Base-by-base conservation (phyloP, 2,329 filamentous ascomycete species). In the Cryphonectria carpinicola region DNA sequence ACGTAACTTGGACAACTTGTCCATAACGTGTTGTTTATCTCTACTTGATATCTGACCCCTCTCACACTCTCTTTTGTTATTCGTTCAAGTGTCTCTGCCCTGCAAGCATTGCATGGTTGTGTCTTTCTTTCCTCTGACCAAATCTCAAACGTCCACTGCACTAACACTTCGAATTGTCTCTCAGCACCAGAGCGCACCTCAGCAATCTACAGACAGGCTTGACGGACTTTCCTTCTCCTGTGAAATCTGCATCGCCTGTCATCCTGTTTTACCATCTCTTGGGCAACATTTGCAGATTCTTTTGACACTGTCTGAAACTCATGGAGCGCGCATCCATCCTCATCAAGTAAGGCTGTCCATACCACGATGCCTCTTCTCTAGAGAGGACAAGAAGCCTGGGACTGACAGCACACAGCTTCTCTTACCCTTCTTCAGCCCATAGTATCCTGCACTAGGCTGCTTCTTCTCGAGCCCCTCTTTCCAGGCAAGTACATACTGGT, bases 251-350 rank as follows among this genome's bases (percentile, higher is more conserved):
- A 32, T 35, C 14, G 14, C 25, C 54, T 58, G 13, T 32, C 2
- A 1, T 37, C 25, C 5, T 22, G 32, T 22, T 11, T n/a, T 11
- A 43, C 11, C 11, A 65, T 17, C 13, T 22, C 22, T n/a, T 6
- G 17, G 4, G 32, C 11, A 22, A 52, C 2, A 37, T 3, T 32
- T 25, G 11, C 32, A 22, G 11, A 56, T 11, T 39, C 10, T n/a
- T 56, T 39, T 4, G 2, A 54, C 35, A 10, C 32, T 65, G 7
- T 52, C 7, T 35, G 25, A 22, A 10, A 10, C 62, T 28, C 25
- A 65, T 65, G 62, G 62, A 65, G 25, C 49, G n/a, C 17, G 32
- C 39, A 65, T 10, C 25, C 41, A n/a, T 52, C 62, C 28, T 46
- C n/a, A 28, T 52, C 64, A 14, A 56, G 64, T 66, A 56, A 56